Percentiles rank a stretch among this genome's conserved stretches.
These are phyloP conservation scores for Coemansia pectinata DNA, from an alignment of 192 early-diverging fungal species.

Conservation along the genomic window DNA sequence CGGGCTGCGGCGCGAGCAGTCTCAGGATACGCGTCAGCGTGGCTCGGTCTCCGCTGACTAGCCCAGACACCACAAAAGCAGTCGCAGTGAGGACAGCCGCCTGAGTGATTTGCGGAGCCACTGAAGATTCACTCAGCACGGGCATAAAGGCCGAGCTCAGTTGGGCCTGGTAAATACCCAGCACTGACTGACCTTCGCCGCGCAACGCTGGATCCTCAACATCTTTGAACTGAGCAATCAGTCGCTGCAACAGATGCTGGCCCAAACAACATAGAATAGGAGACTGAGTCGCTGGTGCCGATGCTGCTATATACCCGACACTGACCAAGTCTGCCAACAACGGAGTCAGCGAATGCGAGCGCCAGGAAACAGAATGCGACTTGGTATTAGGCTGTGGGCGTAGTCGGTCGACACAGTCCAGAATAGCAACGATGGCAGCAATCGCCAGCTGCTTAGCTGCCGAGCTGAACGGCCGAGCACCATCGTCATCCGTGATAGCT, in stretches of 20 bases:
- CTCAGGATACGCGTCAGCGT: slow-evolving; percentile 31
- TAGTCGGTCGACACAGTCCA: slow-evolving; percentile 15
- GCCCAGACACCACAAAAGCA: slow-evolving; percentile 31
- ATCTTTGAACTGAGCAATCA: slow-evolving; percentile 72
- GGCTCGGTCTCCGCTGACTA: slow-evolving; percentile 16
- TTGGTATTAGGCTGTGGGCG: neutral
- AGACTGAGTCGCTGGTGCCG: slow-evolving; percentile 61
- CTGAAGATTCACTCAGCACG: slow-evolving; percentile 26
- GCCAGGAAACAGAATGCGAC: slow-evolving; percentile 33
- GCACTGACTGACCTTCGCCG: slow-evolving; percentile 63
- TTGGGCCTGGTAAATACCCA: slow-evolving; percentile 95
- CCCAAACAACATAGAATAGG: slow-evolving; percentile 75
- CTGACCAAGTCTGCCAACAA: slow-evolving; percentile 84
- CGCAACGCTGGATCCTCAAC: slow-evolving; percentile 89
- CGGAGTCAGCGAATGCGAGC: slow-evolving; percentile 28
- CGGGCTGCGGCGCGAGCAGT: slow-evolving; percentile 35
- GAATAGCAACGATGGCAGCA: slow-evolving; percentile 16
- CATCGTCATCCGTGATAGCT: neutral
- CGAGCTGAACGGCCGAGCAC: slow-evolving; percentile 16
- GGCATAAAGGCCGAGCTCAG: slow-evolving; percentile 90
- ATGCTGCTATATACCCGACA: slow-evolving; percentile 87
- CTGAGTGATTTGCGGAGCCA: slow-evolving; percentile 1
- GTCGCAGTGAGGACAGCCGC: slow-evolving; percentile 30
- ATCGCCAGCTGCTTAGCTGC: slow-evolving; percentile 18
- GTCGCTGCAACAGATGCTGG: slow-evolving; percentile 71